These are phyloP conservation scores for Stevia rebaudiana DNA, from an alignment of 140 eudicot species.

Conservation along the genomic window DNA sequence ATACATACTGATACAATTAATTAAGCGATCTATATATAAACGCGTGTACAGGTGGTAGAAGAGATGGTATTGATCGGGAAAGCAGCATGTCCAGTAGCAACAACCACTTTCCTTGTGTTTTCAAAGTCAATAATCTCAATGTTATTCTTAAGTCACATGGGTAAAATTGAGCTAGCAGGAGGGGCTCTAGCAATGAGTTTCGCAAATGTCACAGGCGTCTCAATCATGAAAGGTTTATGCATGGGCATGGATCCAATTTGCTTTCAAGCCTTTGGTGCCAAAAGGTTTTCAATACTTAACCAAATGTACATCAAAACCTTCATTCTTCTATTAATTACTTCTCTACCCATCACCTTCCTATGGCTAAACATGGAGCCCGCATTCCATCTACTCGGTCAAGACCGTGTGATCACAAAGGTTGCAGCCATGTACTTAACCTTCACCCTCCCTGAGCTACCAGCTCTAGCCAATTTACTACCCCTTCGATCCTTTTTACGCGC, in stretches of 20 bases:
- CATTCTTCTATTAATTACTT: slow-evolving; percentile 50
- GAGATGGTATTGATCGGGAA: slow-evolving; percentile 48
- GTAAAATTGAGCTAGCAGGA: slow-evolving; percentile 67
- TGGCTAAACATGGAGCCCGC: slow-evolving; percentile 83
- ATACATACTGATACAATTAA: background rate
- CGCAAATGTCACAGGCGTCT: slow-evolving; percentile 72
- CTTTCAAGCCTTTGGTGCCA: slow-evolving; percentile 91
- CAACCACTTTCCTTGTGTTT: slow-evolving; percentile 52
- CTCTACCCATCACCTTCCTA: slow-evolving; percentile 52
- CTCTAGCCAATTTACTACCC: slow-evolving; percentile 54
- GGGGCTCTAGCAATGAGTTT: slow-evolving; percentile 84
- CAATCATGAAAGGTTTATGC: slow-evolving; percentile 83
- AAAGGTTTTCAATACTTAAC: slow-evolving; percentile 50
- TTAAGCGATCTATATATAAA: no score
- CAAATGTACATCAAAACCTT: slow-evolving; percentile 61
- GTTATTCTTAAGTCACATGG: slow-evolving; percentile 78
- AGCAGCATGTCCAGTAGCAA: slow-evolving; percentile 62
- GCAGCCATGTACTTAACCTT: slow-evolving; percentile 47
- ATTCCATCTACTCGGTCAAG: slow-evolving; percentile 63
- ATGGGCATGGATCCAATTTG: slow-evolving; percentile 98
- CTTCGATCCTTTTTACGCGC: slow-evolving; percentile 60
- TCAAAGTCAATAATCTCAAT: slow-evolving; percentile 73
- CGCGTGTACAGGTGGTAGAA: slow-evolving; percentile 54
- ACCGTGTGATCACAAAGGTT: slow-evolving; percentile 46
- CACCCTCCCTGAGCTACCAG: slow-evolving; percentile 62